phyloP scores from a whole-genome alignment of 768 basidiomycete genomes.

The Mrakia blollopis region DNA sequence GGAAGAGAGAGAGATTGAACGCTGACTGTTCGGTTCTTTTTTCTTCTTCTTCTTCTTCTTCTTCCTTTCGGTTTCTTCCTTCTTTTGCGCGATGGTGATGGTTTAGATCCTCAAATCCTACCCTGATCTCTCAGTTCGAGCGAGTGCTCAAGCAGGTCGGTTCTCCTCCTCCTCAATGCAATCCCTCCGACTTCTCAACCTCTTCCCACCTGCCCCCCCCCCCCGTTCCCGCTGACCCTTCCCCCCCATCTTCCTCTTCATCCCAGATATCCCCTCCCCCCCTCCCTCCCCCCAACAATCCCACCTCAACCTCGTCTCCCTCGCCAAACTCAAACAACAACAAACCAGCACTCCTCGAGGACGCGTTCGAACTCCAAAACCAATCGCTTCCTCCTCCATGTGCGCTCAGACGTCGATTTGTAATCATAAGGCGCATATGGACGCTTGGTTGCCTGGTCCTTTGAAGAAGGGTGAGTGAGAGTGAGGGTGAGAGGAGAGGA shows the following conservation, averaged over 20 bases:
- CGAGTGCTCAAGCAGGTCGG: not conserved
- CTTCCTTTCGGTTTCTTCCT: not conserved
- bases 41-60: not conserved
- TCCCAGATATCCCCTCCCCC: not conserved
- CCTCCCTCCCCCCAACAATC: not conserved
- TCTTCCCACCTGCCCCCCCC: not conserved
- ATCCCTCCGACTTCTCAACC: not conserved
- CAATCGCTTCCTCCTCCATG: constrained; percentile 8
- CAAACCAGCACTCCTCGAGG: constrained; percentile 1
- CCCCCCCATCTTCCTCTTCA: not conserved
- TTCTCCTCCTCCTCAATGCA: not conserved
- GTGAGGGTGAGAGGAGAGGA: no score
- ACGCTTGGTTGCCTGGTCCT: constrained; percentile 16
- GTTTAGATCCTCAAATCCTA: not conserved
- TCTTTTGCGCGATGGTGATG: no score
- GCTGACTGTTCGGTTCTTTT: no score
- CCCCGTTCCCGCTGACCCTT: not conserved
- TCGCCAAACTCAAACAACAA: not conserved
- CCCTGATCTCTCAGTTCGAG: not conserved
- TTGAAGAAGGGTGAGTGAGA: not conserved
- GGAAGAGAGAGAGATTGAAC: no score
- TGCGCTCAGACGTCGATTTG: constrained; percentile 14
- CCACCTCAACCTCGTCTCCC: not conserved
- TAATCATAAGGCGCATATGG: constrained; percentile 17
- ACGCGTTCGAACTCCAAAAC: constrained; percentile 15